These are phyloP conservation scores for Nemania sp. DNA, from an alignment of 2,329 filamentous ascomycete species.

Conservation along the genomic window DNA sequence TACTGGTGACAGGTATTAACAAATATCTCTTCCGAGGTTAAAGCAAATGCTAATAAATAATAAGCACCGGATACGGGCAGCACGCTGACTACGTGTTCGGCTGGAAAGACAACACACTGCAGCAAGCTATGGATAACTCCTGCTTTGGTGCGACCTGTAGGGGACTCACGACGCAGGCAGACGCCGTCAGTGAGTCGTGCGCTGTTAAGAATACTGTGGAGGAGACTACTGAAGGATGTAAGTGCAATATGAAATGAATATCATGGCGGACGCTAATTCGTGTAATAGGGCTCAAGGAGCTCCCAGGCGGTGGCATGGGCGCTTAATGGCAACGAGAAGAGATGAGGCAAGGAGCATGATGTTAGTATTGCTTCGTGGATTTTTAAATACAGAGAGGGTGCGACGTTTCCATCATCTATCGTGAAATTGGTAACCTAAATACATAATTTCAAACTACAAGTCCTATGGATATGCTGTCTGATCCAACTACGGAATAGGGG, in stretches of 20 bases:
- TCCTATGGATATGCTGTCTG: too few relatives aligned
- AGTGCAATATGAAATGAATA: slow-evolving; percentile 21
- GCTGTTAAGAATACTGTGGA: slow-evolving; percentile 44
- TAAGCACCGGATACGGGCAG: slow-evolving; percentile 44
- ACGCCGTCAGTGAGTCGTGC: slow-evolving; percentile 38
- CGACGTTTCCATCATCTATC: too few relatives aligned
- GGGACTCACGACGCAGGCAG: slow-evolving; percentile 40
- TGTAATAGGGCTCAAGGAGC: slow-evolving; percentile 31
- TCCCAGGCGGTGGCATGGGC: slow-evolving; percentile 37
- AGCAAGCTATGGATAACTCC: slow-evolving; percentile 43
- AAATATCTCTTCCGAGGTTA: background rate
- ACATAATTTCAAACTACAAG: too few relatives aligned
- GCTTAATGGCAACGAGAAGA: background rate
- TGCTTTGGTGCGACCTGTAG: slow-evolving; percentile 46
- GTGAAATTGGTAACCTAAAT: too few relatives aligned
- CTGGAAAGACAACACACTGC: slow-evolving; percentile 44
- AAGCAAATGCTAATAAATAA: background rate
- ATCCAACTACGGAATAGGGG: too few relatives aligned
- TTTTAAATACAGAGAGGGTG: too few relatives aligned
- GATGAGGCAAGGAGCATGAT: background rate
- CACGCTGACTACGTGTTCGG: slow-evolving; percentile 47
- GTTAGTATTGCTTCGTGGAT: too few relatives aligned
- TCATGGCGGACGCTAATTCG: background rate
- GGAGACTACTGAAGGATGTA: slow-evolving; percentile 46
- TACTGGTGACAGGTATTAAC: slow-evolving; percentile 43